Conservation (phyloP, 2,329 filamentous ascomycete genomes). For the Aspergillus terreus region DNA sequence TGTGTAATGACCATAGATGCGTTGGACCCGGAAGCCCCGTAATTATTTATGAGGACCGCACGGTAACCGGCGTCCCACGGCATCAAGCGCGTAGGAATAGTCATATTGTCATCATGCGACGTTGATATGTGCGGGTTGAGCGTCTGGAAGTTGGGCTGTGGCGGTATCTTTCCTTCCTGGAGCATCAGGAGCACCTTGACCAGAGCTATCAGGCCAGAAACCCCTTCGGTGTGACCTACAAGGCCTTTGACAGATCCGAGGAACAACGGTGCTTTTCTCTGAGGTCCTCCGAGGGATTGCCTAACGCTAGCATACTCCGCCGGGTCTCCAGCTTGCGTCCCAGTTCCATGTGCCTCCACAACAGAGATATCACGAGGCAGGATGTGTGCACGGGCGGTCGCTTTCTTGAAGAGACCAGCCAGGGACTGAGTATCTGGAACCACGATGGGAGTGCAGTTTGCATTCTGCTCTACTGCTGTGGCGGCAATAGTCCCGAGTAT, state of each 20-base stretch:
- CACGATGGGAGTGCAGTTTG: constrained; percentile 22
- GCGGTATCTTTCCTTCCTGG: constrained; percentile 20
- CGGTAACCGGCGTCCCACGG: constrained; percentile 15
- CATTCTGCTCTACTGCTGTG: constrained; percentile 31
- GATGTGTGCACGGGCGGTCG: constrained; percentile 19
- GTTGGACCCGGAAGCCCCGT: constrained; percentile 27
- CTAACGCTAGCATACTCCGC: constrained; percentile 25
- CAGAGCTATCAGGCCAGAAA: constrained; percentile 29
- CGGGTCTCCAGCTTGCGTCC: constrained; percentile 30
- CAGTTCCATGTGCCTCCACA: constrained; percentile 35
- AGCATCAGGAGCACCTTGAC: constrained; percentile 31
- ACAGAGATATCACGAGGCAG: constrained; percentile 24
- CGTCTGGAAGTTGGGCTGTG: constrained; percentile 22
- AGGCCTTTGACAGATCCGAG: constrained; percentile 32
- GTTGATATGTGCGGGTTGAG: constrained; percentile 21
- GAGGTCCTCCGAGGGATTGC: constrained; percentile 16
- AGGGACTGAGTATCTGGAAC: constrained; percentile 22
- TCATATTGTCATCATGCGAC: constrained; percentile 12
- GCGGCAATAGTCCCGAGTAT: constrained; percentile 43
- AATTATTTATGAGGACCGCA: constrained; percentile 27
- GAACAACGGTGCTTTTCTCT: constrained; percentile 9
- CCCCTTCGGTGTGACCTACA: constrained; percentile 33
- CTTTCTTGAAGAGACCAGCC: constrained; percentile 26
- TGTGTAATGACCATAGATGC: constrained; percentile 25
- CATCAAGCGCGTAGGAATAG: constrained; percentile 9